Evolutionary conservation across 768 basidiomycete genomes (phyloP), one percentile per base, ranked within the genome.

Genomic region (Cyclocybe cylindracea): DNA sequence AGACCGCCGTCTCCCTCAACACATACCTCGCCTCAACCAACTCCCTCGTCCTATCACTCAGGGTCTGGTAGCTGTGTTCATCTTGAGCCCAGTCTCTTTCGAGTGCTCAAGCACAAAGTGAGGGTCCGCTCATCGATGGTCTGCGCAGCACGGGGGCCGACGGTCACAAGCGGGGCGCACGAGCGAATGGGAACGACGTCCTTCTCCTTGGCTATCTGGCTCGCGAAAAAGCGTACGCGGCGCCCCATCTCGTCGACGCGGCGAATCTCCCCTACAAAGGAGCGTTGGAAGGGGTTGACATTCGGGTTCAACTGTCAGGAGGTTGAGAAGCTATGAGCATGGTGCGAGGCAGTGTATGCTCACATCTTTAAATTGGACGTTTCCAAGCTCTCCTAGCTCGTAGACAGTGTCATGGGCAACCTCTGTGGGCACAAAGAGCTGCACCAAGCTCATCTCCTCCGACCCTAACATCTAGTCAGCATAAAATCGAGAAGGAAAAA

Each of bases 341-440:
- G 41, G 18, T 14, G 16, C 11, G 18, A 46, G 35, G 33, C 35
- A 33, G 24, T 29, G 24, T 18, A 13, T 7, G 24, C 89, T 60
- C 61, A 95, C 94, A 72, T 99, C 97, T 75, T 95, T 96, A 74
- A 98, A 97, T 67, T 98, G 94, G 24, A 98, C 89, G 70, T 96
- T 82, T 41, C 95, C 94, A 39, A 98, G 84, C 70, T 97, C 94
- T 59, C 93, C 97, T 13, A 99, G 84, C 67, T 96, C 94, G 46
- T 89, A 86, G 54, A 98, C 92, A 42, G 96, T 92, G 66, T 98
- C 94, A 70, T 99, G 97, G 29, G 95, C 93, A 55, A 96, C 93
- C 79, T 99, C 97, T 36, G 91, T 89, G 39, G 96, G 97, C 60
- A 98, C 89, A 67, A 94, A 95, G 63, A 99, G 86, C 78, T 98